Evolutionary conservation across 257 asterid species (phyloP), one percentile per base, ranked within the genome.

Genomic region (Euphrasia confusa): DNA sequence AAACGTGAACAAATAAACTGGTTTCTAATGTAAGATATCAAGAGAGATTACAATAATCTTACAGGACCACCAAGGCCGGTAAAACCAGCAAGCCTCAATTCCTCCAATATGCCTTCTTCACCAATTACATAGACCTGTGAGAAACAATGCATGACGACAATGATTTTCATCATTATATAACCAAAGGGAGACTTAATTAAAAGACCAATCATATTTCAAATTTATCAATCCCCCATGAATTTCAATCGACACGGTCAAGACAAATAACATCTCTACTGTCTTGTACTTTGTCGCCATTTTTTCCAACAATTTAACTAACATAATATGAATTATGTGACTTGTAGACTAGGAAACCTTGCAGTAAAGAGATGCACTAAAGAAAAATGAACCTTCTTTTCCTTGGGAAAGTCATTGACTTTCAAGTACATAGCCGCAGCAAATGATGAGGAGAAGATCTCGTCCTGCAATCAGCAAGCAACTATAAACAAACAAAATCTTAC

Each of bases 391-490:
- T 91, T 91, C 80, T 86, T 91, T 40, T 88, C 90, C 70, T 21
- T 74, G 8, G 98, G 95, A 74, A 86, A 88, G 65, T 78, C 52
- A 32, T 79, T 86, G 63, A 73, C 79, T 75, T 88, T 86, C 83
- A 91, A 77, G 84, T 80, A 91, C 98, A 84, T 91, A 55, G 98
- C 95, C 4, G 98, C 97, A 37, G 98, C 95, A 79, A 81, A 91
- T 18, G 98, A 91, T 10, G 98, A 88, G 37, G 95, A 84, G 64
- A 91, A 91, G 7, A 91, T 91, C 75, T 91, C 98, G 14, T 86
- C 93, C 98, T 88, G 92, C 73, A 72, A 71, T 32, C 17, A 50
- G 39, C 55, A 48, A 13, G 7, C 55, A 5, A 75, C 61, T 35
- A 40, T 13, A 32, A 39, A 60, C 28, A 48, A 4, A 40, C 7